These are phyloP conservation scores for Wickerhamomyces mucosus DNA, from an alignment of 805 yeast genomes.

Conservation along the genomic window DNA sequence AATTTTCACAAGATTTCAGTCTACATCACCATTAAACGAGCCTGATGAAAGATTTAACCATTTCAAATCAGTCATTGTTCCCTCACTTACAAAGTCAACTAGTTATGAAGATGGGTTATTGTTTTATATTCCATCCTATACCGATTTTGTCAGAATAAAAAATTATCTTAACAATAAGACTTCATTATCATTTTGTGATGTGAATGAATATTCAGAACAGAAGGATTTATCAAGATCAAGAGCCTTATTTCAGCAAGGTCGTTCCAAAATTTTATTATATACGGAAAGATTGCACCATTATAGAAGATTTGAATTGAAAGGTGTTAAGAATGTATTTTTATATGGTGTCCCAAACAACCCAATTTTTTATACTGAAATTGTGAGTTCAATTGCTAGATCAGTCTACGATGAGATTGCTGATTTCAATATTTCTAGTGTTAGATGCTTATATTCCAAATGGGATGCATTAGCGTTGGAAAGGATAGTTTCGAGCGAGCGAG, in stretches of 20 bases:
- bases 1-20: constrained; percentile 62
- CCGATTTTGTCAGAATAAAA: constrained; percentile 74
- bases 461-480: constrained; percentile 75
- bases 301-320: constrained; percentile 75
- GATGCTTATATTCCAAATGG: constrained; percentile 64
- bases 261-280: constrained; percentile 66
- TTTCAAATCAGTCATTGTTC: constrained; percentile 65
- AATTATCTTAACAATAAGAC: constrained; percentile 51
- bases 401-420: constrained; percentile 43
- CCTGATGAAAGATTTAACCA: constrained; percentile 78
- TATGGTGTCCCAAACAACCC: constrained; percentile 86
- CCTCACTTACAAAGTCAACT: constrained; percentile 53
- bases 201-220: constrained; percentile 77
- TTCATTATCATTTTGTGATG: constrained; percentile 52
- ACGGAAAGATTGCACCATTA: constrained; percentile 92
- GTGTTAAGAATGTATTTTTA: constrained; percentile 74
- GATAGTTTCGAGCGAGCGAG: constrained; percentile 69
- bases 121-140: constrained; percentile 75
- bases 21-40: constrained; percentile 47
- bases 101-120: constrained; percentile 66
- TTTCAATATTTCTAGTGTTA: constrained; percentile 45
- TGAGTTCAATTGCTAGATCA: constrained; percentile 55
- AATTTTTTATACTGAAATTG: constrained; percentile 67
- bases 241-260: constrained; percentile 53
- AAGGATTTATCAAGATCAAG: constrained; percentile 66